Conservation (phyloP, 805 yeast genomes). For the Saccharomycopsis amapae region DNA sequence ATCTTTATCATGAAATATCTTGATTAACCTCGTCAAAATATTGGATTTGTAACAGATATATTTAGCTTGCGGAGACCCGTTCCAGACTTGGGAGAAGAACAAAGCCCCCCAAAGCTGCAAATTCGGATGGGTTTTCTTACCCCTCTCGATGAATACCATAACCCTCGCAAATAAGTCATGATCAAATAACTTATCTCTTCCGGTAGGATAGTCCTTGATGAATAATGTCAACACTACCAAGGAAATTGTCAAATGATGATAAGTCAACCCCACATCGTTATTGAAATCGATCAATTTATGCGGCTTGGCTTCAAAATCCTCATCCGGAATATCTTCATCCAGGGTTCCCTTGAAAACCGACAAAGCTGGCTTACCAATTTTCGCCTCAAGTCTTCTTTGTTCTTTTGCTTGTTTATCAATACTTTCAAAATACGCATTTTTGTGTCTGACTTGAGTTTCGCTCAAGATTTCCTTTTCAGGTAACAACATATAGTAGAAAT, state of each 20-base stretch:
- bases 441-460: constrained; percentile 16
- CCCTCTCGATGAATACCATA: constrained; percentile 12
- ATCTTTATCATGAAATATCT: constrained; percentile 50
- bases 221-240: constrained; percentile 84
- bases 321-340: background rate
- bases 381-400: constrained; percentile 17
- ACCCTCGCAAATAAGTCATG: constrained; percentile 50
- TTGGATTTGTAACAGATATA: constrained; percentile 62
- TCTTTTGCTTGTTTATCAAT: constrained; percentile 20
- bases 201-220: constrained; percentile 69
- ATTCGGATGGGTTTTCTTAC: constrained; percentile 25
- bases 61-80: constrained; percentile 65
- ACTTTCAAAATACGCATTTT: constrained; percentile 21
- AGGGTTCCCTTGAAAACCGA: constrained; percentile 7
- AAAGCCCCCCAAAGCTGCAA: constrained; percentile 90
- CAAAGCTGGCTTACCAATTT: constrained; percentile 19
- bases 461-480: constrained; percentile 27
- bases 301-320: constrained; percentile 18
- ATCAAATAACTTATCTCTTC: constrained; percentile 73
- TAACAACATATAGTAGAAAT: constrained; percentile 74
- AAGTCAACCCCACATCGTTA: constrained; percentile 9
- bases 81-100: constrained; percentile 70
- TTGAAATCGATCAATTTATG: constrained; percentile 17
- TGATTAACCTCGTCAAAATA: constrained; percentile 46
- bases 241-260: constrained; percentile 81